Conservation (phyloP, 2,329 filamentous ascomycete species). For the Cryphonectria carpinicola region DNA sequence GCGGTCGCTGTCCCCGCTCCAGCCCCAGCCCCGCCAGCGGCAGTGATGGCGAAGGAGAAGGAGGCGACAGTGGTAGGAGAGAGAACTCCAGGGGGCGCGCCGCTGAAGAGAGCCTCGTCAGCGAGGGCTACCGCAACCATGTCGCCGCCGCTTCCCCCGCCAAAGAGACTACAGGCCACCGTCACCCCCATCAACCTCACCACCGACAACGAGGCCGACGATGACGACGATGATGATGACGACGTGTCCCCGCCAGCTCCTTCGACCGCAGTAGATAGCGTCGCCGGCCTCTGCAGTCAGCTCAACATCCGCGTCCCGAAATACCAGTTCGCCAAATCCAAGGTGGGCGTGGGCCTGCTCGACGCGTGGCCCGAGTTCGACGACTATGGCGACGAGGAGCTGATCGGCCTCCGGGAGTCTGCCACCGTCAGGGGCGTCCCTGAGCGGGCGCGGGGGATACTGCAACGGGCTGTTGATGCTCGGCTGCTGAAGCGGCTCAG, state of each 20-base stretch:
- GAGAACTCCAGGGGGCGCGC: background rate
- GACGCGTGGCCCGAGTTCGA: conserved; percentile 36
- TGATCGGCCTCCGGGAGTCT: conserved; percentile 36
- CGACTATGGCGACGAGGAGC: conserved; percentile 38
- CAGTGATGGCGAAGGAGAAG: background rate
- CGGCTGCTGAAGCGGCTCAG: conserved; percentile 44
- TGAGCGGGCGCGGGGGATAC: conserved; percentile 40
- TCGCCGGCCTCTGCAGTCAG: conserved; percentile 39
- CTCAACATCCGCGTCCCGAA: conserved; percentile 41
- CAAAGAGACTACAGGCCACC: conserved; percentile 19
- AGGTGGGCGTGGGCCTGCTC: conserved; percentile 35
- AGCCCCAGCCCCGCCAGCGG: background rate
- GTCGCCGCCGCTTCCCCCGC: background rate
- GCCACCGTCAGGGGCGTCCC: conserved; percentile 41
- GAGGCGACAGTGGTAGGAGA: background rate
- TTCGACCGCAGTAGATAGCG: conserved; percentile 32
- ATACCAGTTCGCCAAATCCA: conserved; percentile 37
- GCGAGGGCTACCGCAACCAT: conserved; percentile 1
- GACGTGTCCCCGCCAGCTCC: background rate
- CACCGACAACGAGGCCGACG: background rate
- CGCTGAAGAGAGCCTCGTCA: background rate
- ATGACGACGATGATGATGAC: background rate
- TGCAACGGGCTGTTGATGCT: conserved; percentile 46
- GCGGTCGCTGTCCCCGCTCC: background rate
- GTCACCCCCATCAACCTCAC: background rate